These are phyloP conservation scores for Gliomastix tumulicola DNA, from an alignment of 2,329 filamentous ascomycete genomes.

Conservation along the genomic window DNA sequence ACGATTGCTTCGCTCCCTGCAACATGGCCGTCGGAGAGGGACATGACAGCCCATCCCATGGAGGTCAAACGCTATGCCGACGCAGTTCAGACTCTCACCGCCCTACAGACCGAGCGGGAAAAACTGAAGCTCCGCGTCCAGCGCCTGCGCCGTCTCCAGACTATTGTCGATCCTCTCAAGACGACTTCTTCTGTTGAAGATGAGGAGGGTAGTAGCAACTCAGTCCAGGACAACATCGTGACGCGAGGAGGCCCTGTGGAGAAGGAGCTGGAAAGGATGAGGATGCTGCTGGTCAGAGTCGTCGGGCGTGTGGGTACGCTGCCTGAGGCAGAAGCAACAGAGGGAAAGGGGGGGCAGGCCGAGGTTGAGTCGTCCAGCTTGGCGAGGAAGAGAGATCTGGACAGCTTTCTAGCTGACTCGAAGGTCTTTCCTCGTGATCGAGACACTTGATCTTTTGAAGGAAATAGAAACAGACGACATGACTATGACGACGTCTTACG, in stretches of 20 bases:
- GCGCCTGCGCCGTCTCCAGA: constrained; percentile 40
- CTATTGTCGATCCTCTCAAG: constrained; percentile 36
- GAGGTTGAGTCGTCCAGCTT: constrained; percentile 25
- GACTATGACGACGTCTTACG: too few species aligned
- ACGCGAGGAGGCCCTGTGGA: constrained; percentile 59
- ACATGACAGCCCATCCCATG: constrained; percentile 25
- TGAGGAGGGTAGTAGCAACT: constrained; percentile 19
- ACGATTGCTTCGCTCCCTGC: constrained; percentile 38
- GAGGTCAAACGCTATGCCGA: constrained; percentile 46
- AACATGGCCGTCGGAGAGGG: constrained; percentile 36
- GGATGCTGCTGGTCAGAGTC: constrained; percentile 54
- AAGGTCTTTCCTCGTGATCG: constrained; percentile 10
- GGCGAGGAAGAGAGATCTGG: constrained; percentile 33
- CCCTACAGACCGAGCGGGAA: constrained; percentile 33
- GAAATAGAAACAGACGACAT: too few species aligned
- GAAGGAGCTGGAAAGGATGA: constrained; percentile 59
- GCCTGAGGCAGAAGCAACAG: constrained; percentile 14
- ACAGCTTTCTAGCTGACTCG: constrained; percentile 26
- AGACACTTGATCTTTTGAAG: too few species aligned
- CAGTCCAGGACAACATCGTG: constrained; percentile 62
- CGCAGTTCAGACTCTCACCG: constrained; percentile 38
- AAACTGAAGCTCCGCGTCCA: constrained; percentile 31
- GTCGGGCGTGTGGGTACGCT: constrained; percentile 41
- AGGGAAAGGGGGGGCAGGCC: background rate
- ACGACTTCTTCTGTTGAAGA: too few species aligned